Conservation (phyloP, 768 basidiomycete species). For the Russula ochroleuca region DNA sequence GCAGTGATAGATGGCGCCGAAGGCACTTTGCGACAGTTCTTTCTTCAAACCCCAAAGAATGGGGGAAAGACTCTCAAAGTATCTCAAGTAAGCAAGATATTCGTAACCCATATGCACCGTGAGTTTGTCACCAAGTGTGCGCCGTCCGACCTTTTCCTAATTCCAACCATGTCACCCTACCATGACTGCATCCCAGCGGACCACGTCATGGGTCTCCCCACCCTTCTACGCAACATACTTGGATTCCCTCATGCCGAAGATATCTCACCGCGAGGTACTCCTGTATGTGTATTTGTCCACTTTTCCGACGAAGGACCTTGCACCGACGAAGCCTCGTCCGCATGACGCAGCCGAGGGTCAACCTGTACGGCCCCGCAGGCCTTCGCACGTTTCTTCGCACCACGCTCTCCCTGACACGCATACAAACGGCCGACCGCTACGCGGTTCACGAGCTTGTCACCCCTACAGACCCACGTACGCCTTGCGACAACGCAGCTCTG, state of each 20-base stretch:
- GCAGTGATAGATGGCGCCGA: slow-evolving; percentile 83
- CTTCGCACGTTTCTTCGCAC: slow-evolving; percentile 70
- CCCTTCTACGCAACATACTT: slow-evolving; percentile 58
- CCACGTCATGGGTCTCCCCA: slow-evolving; percentile 70
- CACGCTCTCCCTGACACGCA: slow-evolving; percentile 63
- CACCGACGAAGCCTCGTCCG: neutral
- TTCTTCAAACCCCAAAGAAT: slow-evolving; percentile 44
- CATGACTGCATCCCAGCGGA: slow-evolving; percentile 44
- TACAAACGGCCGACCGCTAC: slow-evolving; percentile 56
- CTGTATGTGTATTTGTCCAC: neutral
- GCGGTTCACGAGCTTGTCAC: slow-evolving; percentile 75
- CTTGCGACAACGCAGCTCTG: slow-evolving; percentile 47
- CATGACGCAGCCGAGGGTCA: slow-evolving; percentile 43
- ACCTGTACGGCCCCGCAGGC: slow-evolving; percentile 78
- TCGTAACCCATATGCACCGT: slow-evolving; percentile 85
- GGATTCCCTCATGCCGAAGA: slow-evolving; percentile 41
- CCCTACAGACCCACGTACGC: slow-evolving; percentile 47
- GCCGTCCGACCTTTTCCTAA: neutral
- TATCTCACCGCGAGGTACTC: slow-evolving; percentile 22
- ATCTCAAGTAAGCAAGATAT: slow-evolving; percentile 58
- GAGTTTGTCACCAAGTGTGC: slow-evolving; percentile 16
- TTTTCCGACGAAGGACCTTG: neutral
- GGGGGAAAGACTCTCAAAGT: slow-evolving; percentile 37
- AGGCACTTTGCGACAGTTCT: slow-evolving; percentile 70
- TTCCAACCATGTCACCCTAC: neutral